Percentiles rank a stretch among this genome's conserved stretches.
Evolutionary conservation across 805 yeast species (phyloP).

Genomic region (Jamesozyma jinghongensis): DNA sequence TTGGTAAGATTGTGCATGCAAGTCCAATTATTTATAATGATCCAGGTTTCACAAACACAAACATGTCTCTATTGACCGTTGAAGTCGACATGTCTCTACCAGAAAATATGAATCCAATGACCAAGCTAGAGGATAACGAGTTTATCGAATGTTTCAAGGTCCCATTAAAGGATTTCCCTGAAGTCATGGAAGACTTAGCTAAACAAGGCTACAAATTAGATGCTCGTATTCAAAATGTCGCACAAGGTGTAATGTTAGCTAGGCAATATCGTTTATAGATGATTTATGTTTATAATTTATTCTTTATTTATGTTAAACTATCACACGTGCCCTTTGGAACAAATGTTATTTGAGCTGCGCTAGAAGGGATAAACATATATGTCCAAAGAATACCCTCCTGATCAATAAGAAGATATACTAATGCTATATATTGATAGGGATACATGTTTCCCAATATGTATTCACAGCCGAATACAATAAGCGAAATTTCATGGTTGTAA

Average conservation of each 20-base stretch:
- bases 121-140: slow-evolving; percentile 82
- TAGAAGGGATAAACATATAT: neutral
- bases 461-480: too few species aligned
- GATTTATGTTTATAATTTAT: too few species aligned
- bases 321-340: neutral
- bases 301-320: neutral
- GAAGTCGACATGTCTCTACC: slow-evolving; percentile 61
- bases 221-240: slow-evolving; percentile 79
- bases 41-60: slow-evolving; percentile 88
- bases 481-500: too few species aligned
- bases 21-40: slow-evolving; percentile 55
- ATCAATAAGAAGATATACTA: too few species aligned
- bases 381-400: too few species aligned
- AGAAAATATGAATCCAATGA: slow-evolving; percentile 58
- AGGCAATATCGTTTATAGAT: slow-evolving; percentile 23
- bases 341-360: neutral
- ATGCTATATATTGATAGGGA: too few species aligned
- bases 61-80: slow-evolving; percentile 67
- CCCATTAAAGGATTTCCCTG: slow-evolving; percentile 51
- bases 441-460: too few species aligned
- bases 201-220: slow-evolving; percentile 70
- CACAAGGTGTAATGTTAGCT: slow-evolving; percentile 67
- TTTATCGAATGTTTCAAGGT: slow-evolving; percentile 82
- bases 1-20: slow-evolving; percentile 48
- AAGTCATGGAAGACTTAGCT: slow-evolving; percentile 42